phyloP scores from a whole-genome alignment of 2,329 filamentous ascomycete genomes.

The Xylaria sp. region DNA sequence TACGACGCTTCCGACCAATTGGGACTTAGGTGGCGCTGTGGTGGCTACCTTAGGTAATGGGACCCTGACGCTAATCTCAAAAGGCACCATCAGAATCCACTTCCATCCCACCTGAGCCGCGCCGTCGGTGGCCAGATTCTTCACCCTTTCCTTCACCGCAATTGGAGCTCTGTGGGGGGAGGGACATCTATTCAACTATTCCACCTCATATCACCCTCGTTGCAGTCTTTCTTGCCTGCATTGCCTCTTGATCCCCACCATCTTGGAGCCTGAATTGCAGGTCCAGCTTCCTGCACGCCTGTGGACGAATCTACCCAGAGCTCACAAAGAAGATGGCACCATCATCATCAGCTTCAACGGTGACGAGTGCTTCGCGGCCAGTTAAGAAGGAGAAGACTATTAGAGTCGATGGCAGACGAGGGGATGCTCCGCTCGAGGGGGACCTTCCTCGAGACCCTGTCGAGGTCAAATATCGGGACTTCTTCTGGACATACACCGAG shows the following conservation, averaged over 20 bases:
- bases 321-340: conserved; percentile 44
- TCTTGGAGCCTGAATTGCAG: not conserved
- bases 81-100: conserved; percentile 4
- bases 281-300: not conserved
- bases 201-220: not conserved
- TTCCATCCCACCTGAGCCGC: conserved; percentile 15
- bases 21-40: conserved; percentile 19
- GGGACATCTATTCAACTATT: not conserved
- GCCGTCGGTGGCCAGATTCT: conserved; percentile 29
- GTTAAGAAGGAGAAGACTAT: conserved; percentile 43
- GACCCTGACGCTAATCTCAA: conserved; percentile 20
- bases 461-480: conserved; percentile 67
- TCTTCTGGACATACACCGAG: conserved; percentile 99
- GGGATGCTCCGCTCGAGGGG: conserved; percentile 30
- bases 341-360: conserved; percentile 45
- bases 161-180: conserved; percentile 24
- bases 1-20: conserved; percentile 34
- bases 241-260: not conserved
- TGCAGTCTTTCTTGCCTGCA: no score
- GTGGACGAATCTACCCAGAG: conserved; percentile 1
- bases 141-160: conserved; percentile 32
- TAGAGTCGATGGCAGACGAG: conserved; percentile 42
- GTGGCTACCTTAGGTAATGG: conserved; percentile 31
- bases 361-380: conserved; percentile 43
- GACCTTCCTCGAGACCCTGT: conserved; percentile 53